Conservation (phyloP, 176 grass and related monocot species). For the Hsuehochloa calcarea region DNA sequence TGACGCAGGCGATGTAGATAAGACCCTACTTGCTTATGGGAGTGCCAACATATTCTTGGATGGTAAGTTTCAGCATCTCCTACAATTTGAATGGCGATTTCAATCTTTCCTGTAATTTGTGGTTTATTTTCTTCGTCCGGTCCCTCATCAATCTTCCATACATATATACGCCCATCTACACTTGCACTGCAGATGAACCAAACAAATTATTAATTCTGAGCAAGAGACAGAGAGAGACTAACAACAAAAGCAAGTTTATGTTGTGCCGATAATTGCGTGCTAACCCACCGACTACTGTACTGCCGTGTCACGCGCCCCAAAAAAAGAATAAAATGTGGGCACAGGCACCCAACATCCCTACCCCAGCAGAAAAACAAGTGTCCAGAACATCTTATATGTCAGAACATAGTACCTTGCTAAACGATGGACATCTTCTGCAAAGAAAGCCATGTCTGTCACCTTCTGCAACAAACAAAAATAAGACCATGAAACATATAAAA, state of each 20-base stretch:
- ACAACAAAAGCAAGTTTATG: not conserved
- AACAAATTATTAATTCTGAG: conserved; percentile 2
- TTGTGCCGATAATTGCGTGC: not conserved
- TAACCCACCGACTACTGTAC: not conserved
- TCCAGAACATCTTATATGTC: conserved; percentile 10
- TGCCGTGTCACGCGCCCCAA: fast-evolving
- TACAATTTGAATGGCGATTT: conserved; percentile 74
- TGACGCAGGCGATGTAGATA: not conserved
- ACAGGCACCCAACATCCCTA: not conserved
- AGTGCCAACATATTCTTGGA: conserved; percentile 95
- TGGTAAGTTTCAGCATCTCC: conserved; percentile 75
- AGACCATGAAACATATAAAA: conserved; percentile 36
- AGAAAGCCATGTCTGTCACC: conserved; percentile 98
- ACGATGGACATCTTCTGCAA: conserved; percentile 93
- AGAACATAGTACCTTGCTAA: conserved; percentile 72
- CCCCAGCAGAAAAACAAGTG: conserved; percentile 11
- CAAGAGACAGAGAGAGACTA: not conserved
- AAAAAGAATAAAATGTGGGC: not conserved
- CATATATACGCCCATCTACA: conserved; percentile 84
- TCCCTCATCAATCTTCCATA: conserved; percentile 96
- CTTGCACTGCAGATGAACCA: conserved; percentile 62
- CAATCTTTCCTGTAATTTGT: conserved; percentile 81
- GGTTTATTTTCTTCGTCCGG: conserved; percentile 83
- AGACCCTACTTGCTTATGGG: conserved; percentile 88
- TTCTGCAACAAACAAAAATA: conserved; percentile 62